phyloP scores from a whole-genome alignment of 208 protist species.

The Borovskyia barvae region DNA sequence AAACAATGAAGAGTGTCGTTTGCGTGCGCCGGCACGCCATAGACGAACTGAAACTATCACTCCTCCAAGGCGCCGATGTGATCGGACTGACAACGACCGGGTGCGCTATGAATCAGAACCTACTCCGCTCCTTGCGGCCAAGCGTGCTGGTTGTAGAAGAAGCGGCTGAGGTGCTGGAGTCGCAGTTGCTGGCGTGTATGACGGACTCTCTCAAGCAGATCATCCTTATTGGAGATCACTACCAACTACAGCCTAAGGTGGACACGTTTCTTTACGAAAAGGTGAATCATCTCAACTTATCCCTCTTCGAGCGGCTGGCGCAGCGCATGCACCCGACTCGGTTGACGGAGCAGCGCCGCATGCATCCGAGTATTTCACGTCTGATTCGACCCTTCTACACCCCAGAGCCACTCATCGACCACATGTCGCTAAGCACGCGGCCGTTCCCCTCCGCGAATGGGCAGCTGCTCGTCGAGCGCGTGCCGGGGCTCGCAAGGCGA shows the following conservation, averaged over 20 bases:
- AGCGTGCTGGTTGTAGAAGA: conserved; percentile 93
- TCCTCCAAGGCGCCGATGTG: conserved; percentile 86
- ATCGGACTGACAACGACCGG: conserved; percentile 93
- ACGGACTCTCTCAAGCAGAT: conserved; percentile 89
- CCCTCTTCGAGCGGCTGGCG: conserved; percentile 89
- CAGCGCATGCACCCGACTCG: conserved; percentile 45
- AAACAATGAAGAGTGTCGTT: conserved; percentile 64
- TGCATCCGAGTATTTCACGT: conserved; percentile 80
- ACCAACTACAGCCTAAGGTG: conserved; percentile 91
- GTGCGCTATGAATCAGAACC: conserved; percentile 87
- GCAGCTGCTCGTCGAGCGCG: conserved; percentile 23
- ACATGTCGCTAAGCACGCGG: conserved; percentile 43
- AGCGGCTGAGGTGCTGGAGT: conserved; percentile 93
- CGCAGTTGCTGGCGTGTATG: conserved; percentile 91
- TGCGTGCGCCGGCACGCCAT: conserved; percentile 81
- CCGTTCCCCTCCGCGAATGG: conserved; percentile 57
- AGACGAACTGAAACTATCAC: conserved; percentile 69
- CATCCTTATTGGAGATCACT: conserved; percentile 92
- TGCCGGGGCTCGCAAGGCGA: conserved; percentile 73
- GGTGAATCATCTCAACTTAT: conserved; percentile 84
- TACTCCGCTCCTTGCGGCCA: conserved; percentile 79
- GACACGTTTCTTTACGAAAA: conserved; percentile 90
- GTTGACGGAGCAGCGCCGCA: conserved; percentile 89
- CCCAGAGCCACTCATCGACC: conserved; percentile 61
- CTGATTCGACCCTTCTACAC: conserved; percentile 89